Conservation (phyloP, 306 rosid species). For the Fragaria nilgerrensis region DNA sequence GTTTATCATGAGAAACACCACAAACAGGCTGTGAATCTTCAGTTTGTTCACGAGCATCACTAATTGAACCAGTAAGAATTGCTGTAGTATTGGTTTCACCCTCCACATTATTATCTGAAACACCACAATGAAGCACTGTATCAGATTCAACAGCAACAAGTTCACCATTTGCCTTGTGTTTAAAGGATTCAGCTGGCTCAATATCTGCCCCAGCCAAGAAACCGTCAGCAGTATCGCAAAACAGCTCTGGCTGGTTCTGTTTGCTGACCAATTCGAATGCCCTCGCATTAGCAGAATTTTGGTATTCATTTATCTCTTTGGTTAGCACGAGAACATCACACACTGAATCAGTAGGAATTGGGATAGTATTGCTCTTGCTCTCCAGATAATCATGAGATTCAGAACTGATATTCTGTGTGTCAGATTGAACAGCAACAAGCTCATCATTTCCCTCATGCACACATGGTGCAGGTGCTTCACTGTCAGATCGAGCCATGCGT, state of each 20-base stretch:
- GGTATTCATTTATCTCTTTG: slow-evolving; percentile 21
- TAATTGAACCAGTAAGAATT: slow-evolving; percentile 19
- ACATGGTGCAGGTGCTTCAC: slow-evolving; percentile 23
- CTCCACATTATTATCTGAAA: slow-evolving; percentile 27
- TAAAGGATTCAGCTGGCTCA: slow-evolving; percentile 24
- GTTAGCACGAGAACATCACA: slow-evolving; percentile 26
- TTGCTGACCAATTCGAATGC: slow-evolving; percentile 26
- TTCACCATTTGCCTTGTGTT: slow-evolving; percentile 31
- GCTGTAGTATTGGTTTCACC: slow-evolving; percentile 22
- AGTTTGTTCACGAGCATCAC: slow-evolving; percentile 28
- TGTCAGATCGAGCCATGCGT: slow-evolving; percentile 29
- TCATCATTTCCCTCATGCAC: slow-evolving; percentile 32
- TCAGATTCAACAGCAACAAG: slow-evolving; percentile 29
- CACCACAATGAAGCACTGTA: slow-evolving; percentile 19
- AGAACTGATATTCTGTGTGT: slow-evolving; percentile 21
- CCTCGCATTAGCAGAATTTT: slow-evolving; percentile 26
- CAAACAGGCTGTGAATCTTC: slow-evolving; percentile 24
- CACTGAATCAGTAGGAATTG: slow-evolving; percentile 20
- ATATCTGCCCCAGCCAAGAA: slow-evolving; percentile 31
- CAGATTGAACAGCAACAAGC: slow-evolving; percentile 28
- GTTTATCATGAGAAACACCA: slow-evolving; percentile 21
- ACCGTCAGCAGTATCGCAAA: slow-evolving; percentile 19
- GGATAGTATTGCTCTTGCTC: slow-evolving; percentile 26
- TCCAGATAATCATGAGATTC: slow-evolving; percentile 28
- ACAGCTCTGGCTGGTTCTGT: slow-evolving; percentile 24